Conservation (phyloP, 257 asterid genomes). For the Penstemon eatonii region DNA sequence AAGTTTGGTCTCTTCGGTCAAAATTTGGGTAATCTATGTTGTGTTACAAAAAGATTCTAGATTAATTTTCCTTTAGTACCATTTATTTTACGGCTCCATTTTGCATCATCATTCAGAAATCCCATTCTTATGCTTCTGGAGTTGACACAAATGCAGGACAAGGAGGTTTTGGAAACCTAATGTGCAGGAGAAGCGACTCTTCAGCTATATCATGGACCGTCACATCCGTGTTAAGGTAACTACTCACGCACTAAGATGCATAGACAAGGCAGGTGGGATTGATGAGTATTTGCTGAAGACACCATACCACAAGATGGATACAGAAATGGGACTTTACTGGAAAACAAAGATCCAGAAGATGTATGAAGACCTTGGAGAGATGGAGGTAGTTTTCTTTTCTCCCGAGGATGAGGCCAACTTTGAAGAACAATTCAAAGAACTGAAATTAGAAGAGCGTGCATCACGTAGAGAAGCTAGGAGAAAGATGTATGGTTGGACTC, state of each 20-base stretch:
- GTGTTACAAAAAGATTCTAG: neutral
- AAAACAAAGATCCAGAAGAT: constrained; percentile 80
- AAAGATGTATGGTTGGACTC: constrained; percentile 60
- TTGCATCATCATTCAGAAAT: neutral
- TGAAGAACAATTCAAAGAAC: constrained; percentile 55
- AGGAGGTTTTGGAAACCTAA: constrained; percentile 90
- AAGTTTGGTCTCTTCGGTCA: neutral
- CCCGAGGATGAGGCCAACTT: constrained; percentile 74
- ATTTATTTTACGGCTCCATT: constrained; percentile 10
- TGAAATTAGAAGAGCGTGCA: constrained; percentile 54
- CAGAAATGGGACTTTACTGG: constrained; percentile 88
- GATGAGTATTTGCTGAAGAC: constrained; percentile 94
- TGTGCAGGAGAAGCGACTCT: constrained; percentile 84
- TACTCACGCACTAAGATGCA: constrained; percentile 93
- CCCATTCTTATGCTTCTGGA: constrained; percentile 29
- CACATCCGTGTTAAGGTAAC: constrained; percentile 81
- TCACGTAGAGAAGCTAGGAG: constrained; percentile 73
- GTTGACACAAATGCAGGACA: constrained; percentile 49
- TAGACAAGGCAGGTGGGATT: constrained; percentile 95
- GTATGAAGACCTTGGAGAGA: constrained; percentile 84
- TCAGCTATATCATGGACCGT: constrained; percentile 88
- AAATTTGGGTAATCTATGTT: neutral
- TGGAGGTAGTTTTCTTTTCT: constrained; percentile 84
- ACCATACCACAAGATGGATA: constrained; percentile 86
- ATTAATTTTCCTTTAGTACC: neutral